Evolutionary conservation across 1,284 basidiomycete genomes (phyloP).

Genomic region (Naganishia liquefaciens): DNA sequence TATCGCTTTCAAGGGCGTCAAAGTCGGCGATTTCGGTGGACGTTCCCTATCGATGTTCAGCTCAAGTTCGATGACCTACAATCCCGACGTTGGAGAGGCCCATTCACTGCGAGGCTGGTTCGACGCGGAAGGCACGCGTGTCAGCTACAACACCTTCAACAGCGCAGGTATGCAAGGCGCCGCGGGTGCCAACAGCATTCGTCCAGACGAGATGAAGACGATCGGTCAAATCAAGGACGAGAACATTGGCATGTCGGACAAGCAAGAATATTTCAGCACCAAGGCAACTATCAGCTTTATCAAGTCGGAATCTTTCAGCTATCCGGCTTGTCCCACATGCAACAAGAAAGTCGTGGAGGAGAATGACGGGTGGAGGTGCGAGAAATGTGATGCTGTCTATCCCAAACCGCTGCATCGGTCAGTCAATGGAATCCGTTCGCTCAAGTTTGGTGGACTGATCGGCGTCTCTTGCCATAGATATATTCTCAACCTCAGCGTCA

Average conservation of each 20-base stretch:
- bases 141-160: conserved; percentile 71
- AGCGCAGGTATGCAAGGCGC: conserved; percentile 48
- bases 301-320: conserved; percentile 80
- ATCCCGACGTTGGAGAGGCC: conserved; percentile 86
- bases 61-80: conserved; percentile 71
- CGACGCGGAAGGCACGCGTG: conserved; percentile 65
- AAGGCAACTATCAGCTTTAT: conserved; percentile 88
- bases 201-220: conserved; percentile 70
- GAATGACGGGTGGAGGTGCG: conserved; percentile 79
- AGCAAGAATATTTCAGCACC: conserved; percentile 76
- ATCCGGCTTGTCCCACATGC: conserved; percentile 89
- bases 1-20: conserved; percentile 91
- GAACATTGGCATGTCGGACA: conserved; percentile 75
- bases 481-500: conserved; percentile 81
- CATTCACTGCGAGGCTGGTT: conserved; percentile 88
- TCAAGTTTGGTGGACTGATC: not conserved
- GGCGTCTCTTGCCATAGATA: conserved; percentile 61
- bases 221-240: conserved; percentile 80
- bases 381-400: conserved; percentile 83
- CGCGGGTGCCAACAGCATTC: conserved; percentile 59
- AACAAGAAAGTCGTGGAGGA: conserved; percentile 86
- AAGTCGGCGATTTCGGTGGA: conserved; percentile 90
- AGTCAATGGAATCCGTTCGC: conserved; percentile 41
- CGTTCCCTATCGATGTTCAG: conserved; percentile 73
- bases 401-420: conserved; percentile 78